phyloP scores from a whole-genome alignment of 495 filamentous ascomycete genomes.

The Entonaema liquescens region DNA sequence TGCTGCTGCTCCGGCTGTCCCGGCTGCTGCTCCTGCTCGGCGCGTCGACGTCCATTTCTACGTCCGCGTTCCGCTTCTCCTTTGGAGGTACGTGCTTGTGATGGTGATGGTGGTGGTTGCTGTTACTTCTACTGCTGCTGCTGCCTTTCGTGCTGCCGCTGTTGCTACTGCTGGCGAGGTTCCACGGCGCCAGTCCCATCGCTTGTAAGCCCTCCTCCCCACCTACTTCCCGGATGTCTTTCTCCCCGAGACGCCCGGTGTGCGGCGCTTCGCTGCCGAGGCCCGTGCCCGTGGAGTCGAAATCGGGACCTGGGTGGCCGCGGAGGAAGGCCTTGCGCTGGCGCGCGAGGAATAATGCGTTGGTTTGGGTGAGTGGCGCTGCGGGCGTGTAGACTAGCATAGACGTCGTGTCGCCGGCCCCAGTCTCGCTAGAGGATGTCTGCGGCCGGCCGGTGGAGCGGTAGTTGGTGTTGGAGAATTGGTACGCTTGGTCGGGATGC shows the following conservation, averaged over 20 bases:
- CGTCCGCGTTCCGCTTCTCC: conserved; percentile 32
- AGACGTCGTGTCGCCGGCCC: conserved; percentile 42
- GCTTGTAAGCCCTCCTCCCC: conserved; percentile 56
- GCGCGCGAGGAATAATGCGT: conserved; percentile 76
- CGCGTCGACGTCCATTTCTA: conserved; percentile 32
- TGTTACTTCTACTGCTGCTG: neutral
- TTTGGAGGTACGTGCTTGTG: conserved; percentile 4
- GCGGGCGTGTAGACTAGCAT: conserved; percentile 83
- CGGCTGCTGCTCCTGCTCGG: conserved; percentile 24
- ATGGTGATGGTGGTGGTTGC: neutral
- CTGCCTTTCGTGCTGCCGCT: neutral
- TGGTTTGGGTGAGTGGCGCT: conserved; percentile 81
- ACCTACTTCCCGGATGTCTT: conserved; percentile 57
- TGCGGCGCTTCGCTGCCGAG: conserved; percentile 58
- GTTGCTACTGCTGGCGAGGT: conserved; percentile 44
- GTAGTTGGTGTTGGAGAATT: conserved; percentile 57
- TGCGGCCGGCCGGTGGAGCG: conserved; percentile 48
- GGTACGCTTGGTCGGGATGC: conserved; percentile 78
- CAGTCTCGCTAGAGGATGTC: conserved; percentile 37
- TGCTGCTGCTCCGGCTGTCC: conserved; percentile 39
- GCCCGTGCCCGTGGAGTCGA: conserved; percentile 62
- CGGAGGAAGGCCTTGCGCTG: conserved; percentile 76
- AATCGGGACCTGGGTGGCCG: conserved; percentile 76
- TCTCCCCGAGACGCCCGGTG: conserved; percentile 53
- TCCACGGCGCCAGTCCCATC: conserved; percentile 60